Base-by-base conservation (phyloP, 2,329 filamentous ascomycete species). In the Stromatinia cepivora region DNA sequence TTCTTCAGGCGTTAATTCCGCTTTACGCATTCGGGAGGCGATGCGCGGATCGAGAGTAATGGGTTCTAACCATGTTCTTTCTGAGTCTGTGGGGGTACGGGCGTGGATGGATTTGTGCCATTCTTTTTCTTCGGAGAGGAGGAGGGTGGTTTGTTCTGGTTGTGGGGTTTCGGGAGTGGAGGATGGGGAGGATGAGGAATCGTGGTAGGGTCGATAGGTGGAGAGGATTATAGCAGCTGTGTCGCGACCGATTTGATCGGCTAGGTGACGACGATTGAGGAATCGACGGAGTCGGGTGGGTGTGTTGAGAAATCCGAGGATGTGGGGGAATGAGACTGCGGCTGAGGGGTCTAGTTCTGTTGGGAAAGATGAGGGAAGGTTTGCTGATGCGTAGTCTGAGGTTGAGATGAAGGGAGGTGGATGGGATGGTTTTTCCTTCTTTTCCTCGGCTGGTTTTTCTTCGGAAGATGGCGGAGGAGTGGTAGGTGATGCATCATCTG, bases 251-350 rank as follows among this genome's bases (percentile, higher is more conserved):
- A 97, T 89, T 58, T 90, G 85, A 77, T 99, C 94, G 72, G 94
- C 94, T n/a, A 97, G 85, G 72, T 87, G 82, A 67, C 95, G 90
- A 71, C 90, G 90, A 79, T 90, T 97, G 71, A 99, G 84, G 85
- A 94, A 99, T 73, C 95, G 91, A 77, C 91, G 91, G 71, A 98
- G 84, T 71, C 95, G 90, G 73, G 89, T 91, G 0, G 93, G 92
- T 3, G 94, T 97, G 81, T 95, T 94, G 72, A 92, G 83, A 83
- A 99, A 97, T 71, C 95, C 95, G 42, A 99, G 90, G 70, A 97
- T 86, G 79, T 98, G 94, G 0, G 94, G 94, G 79, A 97, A 92
- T 54, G 87, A 84, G 70, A 99, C 85, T 20, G 91, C 85, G 34
- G 86, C 83, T 8, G 90, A 89, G 56, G 93, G 93, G 50, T 89